phyloP scores from a whole-genome alignment of 108 stramenopile genomes.

The Parietichytrium sp. region DNA sequence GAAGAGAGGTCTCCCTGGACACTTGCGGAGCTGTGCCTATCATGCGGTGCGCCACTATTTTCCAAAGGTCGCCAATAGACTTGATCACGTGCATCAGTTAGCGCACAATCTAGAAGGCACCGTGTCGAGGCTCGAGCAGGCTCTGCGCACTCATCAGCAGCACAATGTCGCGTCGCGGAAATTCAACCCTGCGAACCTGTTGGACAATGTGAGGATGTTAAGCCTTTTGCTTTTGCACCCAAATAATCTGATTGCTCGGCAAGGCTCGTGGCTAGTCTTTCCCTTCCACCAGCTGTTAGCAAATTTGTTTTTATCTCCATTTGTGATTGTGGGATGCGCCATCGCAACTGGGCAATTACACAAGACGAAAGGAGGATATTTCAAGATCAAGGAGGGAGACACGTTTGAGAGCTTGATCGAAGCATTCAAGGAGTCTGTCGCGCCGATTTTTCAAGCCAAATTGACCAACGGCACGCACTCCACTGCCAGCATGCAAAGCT shows the following conservation, averaged over 20 bases:
- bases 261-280: no score
- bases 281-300: no score
- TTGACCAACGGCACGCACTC: no score
- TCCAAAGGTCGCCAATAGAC: neutral
- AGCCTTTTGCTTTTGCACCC: neutral
- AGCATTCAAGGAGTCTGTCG: no score
- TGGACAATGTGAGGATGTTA: neutral
- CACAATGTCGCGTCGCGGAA: neutral
- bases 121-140: neutral
- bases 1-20: neutral
- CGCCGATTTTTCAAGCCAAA: no score
- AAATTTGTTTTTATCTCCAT: no score
- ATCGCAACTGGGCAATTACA: no score
- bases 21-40: neutral
- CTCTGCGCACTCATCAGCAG: neutral
- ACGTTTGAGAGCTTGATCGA: no score
- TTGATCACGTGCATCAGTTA: conserved; percentile 8
- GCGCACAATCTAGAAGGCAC: neutral
- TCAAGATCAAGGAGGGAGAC: no score
- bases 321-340: no score
- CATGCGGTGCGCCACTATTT: neutral
- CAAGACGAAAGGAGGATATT: no score
- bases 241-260: neutral
- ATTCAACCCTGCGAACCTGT: neutral
- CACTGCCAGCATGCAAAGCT: no score